Percentiles rank a stretch among this genome's conserved stretches.
These are phyloP conservation scores for Osmanthus fragrans DNA, from an alignment of 257 asterid genomes.

Conservation along the genomic window DNA sequence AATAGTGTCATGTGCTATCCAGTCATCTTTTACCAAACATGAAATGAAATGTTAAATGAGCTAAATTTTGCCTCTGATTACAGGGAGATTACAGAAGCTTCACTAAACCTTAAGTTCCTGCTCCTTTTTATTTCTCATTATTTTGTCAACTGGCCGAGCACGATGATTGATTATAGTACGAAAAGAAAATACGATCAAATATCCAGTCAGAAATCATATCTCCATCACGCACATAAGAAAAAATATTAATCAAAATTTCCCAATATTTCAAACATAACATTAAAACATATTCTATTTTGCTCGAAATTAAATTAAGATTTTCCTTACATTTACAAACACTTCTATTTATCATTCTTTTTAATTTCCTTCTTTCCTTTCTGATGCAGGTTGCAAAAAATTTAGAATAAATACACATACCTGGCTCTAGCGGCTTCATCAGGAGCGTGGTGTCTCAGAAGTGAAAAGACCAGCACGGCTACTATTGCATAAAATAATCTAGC, in stretches of 20 bases:
- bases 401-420: conserved; percentile 51
- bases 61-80: not conserved
- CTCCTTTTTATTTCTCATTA: no score
- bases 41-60: not conserved
- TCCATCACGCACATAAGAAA: no score
- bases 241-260: not conserved
- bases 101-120: no score
- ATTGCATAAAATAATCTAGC: conserved; percentile 82
- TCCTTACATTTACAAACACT: not conserved
- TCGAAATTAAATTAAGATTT: not conserved
- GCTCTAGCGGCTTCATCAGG: conserved; percentile 99
- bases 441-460: conserved; percentile 93
- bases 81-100: not conserved
- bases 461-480: conserved; percentile 60
- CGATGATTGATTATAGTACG: not conserved
- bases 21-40: not conserved
- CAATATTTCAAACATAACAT: not conserved
- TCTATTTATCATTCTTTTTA: not conserved
- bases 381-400: not conserved
- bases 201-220: not conserved
- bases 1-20: not conserved
- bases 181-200: no score
- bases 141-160: not conserved
- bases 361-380: not conserved
- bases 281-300: not conserved